Percentiles rank a stretch among this genome's conserved stretches.
Evolutionary conservation across 169 alveolate genomes (phyloP).

Genomic region (Miamiensis avidus): DNA sequence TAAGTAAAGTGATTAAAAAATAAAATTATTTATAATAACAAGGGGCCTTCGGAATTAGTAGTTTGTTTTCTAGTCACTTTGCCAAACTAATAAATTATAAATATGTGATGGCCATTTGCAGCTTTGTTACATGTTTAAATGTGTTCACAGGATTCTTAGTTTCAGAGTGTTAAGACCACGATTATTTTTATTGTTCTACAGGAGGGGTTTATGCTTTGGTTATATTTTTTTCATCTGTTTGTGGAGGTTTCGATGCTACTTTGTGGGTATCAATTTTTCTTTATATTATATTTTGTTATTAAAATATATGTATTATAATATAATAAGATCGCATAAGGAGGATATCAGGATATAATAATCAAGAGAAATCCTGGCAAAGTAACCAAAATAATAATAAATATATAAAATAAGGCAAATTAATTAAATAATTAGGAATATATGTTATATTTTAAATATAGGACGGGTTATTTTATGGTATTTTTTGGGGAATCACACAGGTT

Average conservation of each 20-base stretch:
- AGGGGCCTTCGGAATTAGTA: not conserved
- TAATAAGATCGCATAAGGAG: not conserved
- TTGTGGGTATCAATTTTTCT: not conserved
- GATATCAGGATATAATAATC: not conserved
- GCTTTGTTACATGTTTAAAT: not conserved
- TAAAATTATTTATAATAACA: too few relatives aligned
- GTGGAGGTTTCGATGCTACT: not conserved
- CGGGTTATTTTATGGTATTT: not conserved
- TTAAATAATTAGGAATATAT: too few relatives aligned
- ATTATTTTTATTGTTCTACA: not conserved
- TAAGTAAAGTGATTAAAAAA: too few relatives aligned
- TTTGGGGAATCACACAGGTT: not conserved
- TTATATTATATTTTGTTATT: too few relatives aligned
- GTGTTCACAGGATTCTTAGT: not conserved
- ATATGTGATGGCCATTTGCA: not conserved
- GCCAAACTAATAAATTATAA: not conserved
- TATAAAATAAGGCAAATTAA: too few relatives aligned
- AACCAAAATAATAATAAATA: not conserved
- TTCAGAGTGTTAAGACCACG: not conserved
- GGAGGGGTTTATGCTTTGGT: not conserved
- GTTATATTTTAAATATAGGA: too few relatives aligned
- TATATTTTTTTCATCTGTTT: not conserved
- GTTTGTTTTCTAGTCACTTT: not conserved
- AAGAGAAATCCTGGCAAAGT: not conserved
- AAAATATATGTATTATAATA: not conserved